Conservation (phyloP, 1,139 yeast genomes). For the Hansenula lynferdii region DNA sequence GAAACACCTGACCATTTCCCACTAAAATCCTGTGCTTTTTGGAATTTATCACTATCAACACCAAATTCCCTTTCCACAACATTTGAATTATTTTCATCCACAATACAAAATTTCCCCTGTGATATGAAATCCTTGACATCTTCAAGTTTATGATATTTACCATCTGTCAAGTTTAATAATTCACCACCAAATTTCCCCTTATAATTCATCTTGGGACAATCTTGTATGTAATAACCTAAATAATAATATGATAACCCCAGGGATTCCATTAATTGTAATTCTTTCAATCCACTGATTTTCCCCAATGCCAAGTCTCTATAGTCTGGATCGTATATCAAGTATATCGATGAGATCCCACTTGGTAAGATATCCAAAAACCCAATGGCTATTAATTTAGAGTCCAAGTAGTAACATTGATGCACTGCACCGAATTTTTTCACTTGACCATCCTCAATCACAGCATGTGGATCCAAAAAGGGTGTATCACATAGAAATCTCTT, state of each 20-base stretch:
- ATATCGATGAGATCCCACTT: slow-evolving; percentile 73
- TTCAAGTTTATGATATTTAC: slow-evolving; percentile 40
- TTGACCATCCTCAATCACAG: slow-evolving; percentile 21
- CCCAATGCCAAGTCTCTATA: slow-evolving; percentile 70
- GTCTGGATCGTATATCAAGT: slow-evolving; percentile 87
- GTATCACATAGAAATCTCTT: slow-evolving; percentile 61
- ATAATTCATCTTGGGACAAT: slow-evolving; percentile 79
- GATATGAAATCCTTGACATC: slow-evolving; percentile 22
- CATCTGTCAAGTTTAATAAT: slow-evolving; percentile 48
- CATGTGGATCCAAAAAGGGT: slow-evolving; percentile 41
- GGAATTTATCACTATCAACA: slow-evolving; percentile 21
- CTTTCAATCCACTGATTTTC: slow-evolving; percentile 70
- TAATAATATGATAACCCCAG: slow-evolving; percentile 48
- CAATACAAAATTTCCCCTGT: background rate
- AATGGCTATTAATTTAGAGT: slow-evolving; percentile 63
- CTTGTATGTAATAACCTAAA: slow-evolving; percentile 74
- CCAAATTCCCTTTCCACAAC: slow-evolving; percentile 37
- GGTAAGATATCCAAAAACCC: slow-evolving; percentile 80
- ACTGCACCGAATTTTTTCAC: slow-evolving; percentile 38
- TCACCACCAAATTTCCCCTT: slow-evolving; percentile 79
- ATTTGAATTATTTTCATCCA: slow-evolving; percentile 17
- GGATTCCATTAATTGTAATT: slow-evolving; percentile 43
- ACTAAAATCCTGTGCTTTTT: slow-evolving; percentile 1
- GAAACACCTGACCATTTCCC: background rate
- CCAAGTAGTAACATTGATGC: slow-evolving; percentile 75